A percentile compares a stretch with the other conserved stretches of the same genome.
phyloP scores from a whole-genome alignment of 768 basidiomycete species.

The Serendipita vermifera region DNA sequence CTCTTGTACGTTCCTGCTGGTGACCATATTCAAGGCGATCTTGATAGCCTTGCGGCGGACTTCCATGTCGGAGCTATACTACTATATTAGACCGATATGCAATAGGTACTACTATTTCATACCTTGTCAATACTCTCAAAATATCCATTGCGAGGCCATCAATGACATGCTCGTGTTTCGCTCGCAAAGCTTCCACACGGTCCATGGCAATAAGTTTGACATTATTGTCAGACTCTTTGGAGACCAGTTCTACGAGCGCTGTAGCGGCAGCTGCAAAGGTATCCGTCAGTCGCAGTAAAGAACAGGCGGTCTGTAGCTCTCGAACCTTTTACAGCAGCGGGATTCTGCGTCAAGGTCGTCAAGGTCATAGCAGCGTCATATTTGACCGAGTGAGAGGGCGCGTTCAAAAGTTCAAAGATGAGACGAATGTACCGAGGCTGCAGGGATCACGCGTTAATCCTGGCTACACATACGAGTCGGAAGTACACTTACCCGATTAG shows the following conservation, averaged over 20 bases:
- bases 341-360: conserved; percentile 87
- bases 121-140: conserved; percentile 79
- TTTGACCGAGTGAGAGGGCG: conserved; percentile 84
- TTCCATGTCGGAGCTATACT: conserved; percentile 81
- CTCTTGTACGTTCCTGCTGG: conserved; percentile 90
- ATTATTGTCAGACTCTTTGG: conserved; percentile 97
- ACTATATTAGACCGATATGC: conserved; percentile 2
- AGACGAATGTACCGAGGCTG: conserved; percentile 88
- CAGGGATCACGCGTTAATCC: not conserved
- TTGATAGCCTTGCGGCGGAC: conserved; percentile 84
- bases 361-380: conserved; percentile 95
- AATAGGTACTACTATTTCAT: conserved; percentile 8
- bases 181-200: conserved; percentile 67
- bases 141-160: conserved; percentile 94
- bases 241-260: conserved; percentile 73
- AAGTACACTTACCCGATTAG: conserved; percentile 51
- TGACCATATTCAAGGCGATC: conserved; percentile 86
- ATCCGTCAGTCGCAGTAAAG: not conserved
- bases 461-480: not conserved
- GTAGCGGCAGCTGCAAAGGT: conserved; percentile 61
- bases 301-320: not conserved
- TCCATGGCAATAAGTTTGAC: conserved; percentile 96
- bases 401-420: conserved; percentile 85
- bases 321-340: conserved; percentile 86
- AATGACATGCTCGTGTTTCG: conserved; percentile 77